These are phyloP conservation scores for Beauveria sp. DNA, from an alignment of 2,329 filamentous ascomycete genomes.

Conservation along the genomic window DNA sequence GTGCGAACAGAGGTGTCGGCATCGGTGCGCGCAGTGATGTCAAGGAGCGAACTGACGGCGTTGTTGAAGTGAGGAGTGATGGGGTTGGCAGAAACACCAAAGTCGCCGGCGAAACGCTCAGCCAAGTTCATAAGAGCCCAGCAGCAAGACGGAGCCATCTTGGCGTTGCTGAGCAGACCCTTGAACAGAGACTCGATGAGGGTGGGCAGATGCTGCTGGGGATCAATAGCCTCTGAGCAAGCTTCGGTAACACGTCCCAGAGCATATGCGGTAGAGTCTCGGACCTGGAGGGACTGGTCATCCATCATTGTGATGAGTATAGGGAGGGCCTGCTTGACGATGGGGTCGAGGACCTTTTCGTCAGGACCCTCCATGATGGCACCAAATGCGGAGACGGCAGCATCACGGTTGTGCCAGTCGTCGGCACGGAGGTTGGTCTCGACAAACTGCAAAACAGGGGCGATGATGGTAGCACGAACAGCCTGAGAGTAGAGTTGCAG, in stretches of 20 bases:
- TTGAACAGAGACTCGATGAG: slow-evolving; percentile 85
- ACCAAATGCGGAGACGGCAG: slow-evolving; percentile 92
- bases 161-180: slow-evolving; percentile 81
- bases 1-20: slow-evolving; percentile 85
- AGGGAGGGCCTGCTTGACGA: slow-evolving; percentile 90
- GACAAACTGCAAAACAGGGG: slow-evolving; percentile 81
- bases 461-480: slow-evolving; percentile 75
- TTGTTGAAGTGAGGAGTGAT: slow-evolving; percentile 89
- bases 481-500: slow-evolving; percentile 92
- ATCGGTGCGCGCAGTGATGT: slow-evolving; percentile 75
- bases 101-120: slow-evolving; percentile 86
- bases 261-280: slow-evolving; percentile 92
- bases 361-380: slow-evolving; percentile 99
- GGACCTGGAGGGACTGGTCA: slow-evolving; percentile 80
- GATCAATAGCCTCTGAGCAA: slow-evolving; percentile 86
- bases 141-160: slow-evolving; percentile 97
- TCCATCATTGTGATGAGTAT: slow-evolving; percentile 90
- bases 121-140: slow-evolving; percentile 98
- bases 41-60: slow-evolving; percentile 76
- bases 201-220: slow-evolving; percentile 69
- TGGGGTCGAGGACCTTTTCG: slow-evolving; percentile 80
- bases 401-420: slow-evolving; percentile 92
- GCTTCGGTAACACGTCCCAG: slow-evolving; percentile 93
- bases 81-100: slow-evolving; percentile 68
- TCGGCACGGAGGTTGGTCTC: slow-evolving; percentile 83